Conservation (phyloP, 345 rosid genomes). For the Pistacia integerrima region DNA sequence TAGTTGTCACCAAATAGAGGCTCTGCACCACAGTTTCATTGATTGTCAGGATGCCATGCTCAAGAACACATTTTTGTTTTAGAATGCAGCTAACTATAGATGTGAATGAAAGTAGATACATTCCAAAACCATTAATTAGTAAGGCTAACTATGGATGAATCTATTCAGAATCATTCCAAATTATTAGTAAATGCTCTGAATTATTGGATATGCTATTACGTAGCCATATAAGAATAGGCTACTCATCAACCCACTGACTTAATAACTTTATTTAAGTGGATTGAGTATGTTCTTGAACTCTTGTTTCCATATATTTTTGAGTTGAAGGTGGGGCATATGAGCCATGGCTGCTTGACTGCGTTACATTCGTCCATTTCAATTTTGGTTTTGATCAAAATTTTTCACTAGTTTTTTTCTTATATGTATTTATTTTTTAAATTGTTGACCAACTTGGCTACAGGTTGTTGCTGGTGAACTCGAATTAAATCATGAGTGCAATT, state of each 20-base stretch:
- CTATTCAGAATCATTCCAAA: too few relatives aligned
- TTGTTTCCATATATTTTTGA: background rate
- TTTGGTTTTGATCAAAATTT: background rate
- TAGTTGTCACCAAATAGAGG: too few relatives aligned
- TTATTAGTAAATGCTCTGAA: too few relatives aligned
- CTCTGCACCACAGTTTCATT: too few relatives aligned
- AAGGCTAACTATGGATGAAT: too few relatives aligned
- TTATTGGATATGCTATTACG: too few relatives aligned
- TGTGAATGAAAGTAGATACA: too few relatives aligned
- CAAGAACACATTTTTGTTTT: too few relatives aligned
- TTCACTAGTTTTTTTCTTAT: background rate
- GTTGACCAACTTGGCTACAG: constrained; percentile 39
- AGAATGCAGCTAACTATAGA: too few relatives aligned
- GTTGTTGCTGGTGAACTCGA: constrained; percentile 99
- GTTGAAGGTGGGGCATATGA: background rate
- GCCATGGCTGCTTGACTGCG: background rate
- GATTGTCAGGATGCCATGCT: too few relatives aligned
- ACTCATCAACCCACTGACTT: background rate
- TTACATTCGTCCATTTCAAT: background rate
- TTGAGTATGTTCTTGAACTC: background rate
- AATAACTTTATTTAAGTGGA: background rate
- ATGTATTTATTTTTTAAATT: constrained; percentile 1
- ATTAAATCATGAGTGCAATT: constrained; percentile 74
- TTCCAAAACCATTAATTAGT: too few relatives aligned
- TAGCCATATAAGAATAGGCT: too few relatives aligned